phyloP scores from a whole-genome alignment of 2,329 filamentous ascomycete genomes.

The Cryoendolithus antarcticus region DNA sequence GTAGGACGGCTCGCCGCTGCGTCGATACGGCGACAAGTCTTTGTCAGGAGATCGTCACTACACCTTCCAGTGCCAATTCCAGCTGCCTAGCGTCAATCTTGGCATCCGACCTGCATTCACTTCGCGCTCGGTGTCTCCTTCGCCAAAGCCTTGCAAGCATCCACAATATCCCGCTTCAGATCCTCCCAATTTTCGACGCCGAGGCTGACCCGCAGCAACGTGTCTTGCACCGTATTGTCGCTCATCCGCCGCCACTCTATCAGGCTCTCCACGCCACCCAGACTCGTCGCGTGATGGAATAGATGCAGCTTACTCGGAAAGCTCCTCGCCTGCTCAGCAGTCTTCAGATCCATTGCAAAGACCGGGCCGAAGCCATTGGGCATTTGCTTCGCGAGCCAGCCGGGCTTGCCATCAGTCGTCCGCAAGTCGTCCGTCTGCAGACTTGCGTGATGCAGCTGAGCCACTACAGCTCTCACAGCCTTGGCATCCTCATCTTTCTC shows the following conservation, averaged over 20 bases:
- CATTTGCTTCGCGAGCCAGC: slow-evolving; percentile 80
- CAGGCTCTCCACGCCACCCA: slow-evolving; percentile 88
- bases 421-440: slow-evolving; percentile 53
- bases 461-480: slow-evolving; percentile 43
- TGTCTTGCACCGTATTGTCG: slow-evolving; percentile 58
- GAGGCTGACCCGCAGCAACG: slow-evolving; percentile 67
- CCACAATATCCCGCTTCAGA: slow-evolving; percentile 33
- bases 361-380: slow-evolving; percentile 81
- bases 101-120: too few relatives aligned
- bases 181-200: slow-evolving; percentile 84
- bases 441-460: slow-evolving; percentile 61
- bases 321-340: slow-evolving; percentile 46
- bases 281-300: slow-evolving; percentile 89
- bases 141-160: slow-evolving; percentile 33
- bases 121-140: slow-evolving; percentile 3
- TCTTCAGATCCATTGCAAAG: slow-evolving; percentile 60
- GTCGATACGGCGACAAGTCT: too few relatives aligned
- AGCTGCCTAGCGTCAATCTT: too few relatives aligned
- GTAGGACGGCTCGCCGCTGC: too few relatives aligned
- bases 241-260: slow-evolving; percentile 95
- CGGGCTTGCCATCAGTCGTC: slow-evolving; percentile 18
- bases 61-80: too few relatives aligned
- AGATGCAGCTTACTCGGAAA: slow-evolving; percentile 68
- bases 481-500: slow-evolving; percentile 28
- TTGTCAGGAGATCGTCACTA: too few relatives aligned